These are phyloP conservation scores for Colletotrichum tropicicola DNA, from an alignment of 2,329 filamentous ascomycete species.

Conservation along the genomic window DNA sequence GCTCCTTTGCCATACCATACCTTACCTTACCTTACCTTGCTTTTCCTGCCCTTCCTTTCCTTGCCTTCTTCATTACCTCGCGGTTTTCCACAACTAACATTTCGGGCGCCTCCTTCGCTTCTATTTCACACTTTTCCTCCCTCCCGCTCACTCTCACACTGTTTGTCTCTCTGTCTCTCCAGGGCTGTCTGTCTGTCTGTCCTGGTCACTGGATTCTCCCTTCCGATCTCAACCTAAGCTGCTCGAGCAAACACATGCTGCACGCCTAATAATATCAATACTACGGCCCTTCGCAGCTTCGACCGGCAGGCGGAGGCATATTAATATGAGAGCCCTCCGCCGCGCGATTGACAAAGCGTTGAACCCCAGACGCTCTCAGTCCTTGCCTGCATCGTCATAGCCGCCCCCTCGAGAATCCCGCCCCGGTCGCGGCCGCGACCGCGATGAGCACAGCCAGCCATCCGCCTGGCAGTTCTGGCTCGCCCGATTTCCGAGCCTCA, in stretches of 20 bases:
- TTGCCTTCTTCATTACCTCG: not conserved
- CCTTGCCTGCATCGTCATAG: constrained; percentile 8
- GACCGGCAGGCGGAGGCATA: constrained; percentile 20
- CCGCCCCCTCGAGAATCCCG: not conserved
- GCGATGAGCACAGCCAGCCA: constrained; percentile 30
- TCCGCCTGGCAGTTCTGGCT: constrained; percentile 31
- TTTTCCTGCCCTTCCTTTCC: not conserved
- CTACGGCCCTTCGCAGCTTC: not conserved
- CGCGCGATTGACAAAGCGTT: constrained; percentile 23
- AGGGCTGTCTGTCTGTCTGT: not conserved
- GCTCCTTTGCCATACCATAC: constrained; percentile 9
- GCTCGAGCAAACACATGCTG: no score
- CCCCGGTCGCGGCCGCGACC: constrained; percentile 15
- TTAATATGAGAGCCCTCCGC: constrained; percentile 28
- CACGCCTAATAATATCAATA: constrained; percentile 21
- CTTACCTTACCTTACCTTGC: not conserved
- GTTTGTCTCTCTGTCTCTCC: not conserved
- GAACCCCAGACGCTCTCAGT: constrained; percentile 19
- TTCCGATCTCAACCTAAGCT: no score
- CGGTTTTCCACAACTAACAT: not conserved
- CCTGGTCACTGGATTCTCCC: not conserved
- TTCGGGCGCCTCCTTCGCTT: not conserved
- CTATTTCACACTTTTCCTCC: not conserved
- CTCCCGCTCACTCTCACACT: not conserved
- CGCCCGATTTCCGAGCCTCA: constrained; percentile 28